These are phyloP conservation scores for Chrysanthemum makinoi DNA, from an alignment of 129 eudicot genomes.

Conservation along the genomic window DNA sequence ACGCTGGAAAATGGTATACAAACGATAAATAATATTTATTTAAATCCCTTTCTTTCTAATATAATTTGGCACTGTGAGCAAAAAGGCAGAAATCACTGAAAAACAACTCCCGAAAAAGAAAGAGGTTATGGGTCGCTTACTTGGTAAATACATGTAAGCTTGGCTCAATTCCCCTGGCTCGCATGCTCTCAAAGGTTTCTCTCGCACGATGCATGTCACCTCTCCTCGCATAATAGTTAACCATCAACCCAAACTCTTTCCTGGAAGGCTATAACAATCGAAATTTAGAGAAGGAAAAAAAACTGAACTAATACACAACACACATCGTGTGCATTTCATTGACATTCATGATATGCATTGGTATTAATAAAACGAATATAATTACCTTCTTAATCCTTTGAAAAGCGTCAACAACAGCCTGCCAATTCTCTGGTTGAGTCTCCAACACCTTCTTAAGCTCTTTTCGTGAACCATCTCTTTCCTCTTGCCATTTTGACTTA, in stretches of 20 bases:
- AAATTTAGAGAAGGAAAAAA: conserved; percentile 16
- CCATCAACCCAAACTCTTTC: conserved; percentile 87
- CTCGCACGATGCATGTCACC: conserved; percentile 98
- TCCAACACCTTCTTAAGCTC: conserved; percentile 65
- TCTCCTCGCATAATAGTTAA: conserved; percentile 88
- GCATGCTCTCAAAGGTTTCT: conserved; percentile 94
- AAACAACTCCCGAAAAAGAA: not conserved
- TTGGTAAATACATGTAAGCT: conserved; percentile 71
- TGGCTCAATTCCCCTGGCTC: conserved; percentile 97
- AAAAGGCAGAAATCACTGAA: not conserved
- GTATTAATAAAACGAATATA: conserved; percentile 8
- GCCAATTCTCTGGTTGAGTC: conserved; percentile 83
- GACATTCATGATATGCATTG: too few relatives aligned
- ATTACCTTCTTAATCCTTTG: conserved; percentile 82
- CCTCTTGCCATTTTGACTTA: conserved; percentile 80
- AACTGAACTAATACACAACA: not conserved
- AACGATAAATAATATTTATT: not conserved
- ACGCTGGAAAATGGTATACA: conserved; percentile 24
- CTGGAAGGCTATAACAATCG: conserved; percentile 81
- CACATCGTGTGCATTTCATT: too few relatives aligned
- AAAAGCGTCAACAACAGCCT: conserved; percentile 81
- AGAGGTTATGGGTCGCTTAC: conserved; percentile 36
- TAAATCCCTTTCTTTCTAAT: not conserved
- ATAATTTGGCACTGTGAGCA: not conserved
- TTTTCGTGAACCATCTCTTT: conserved; percentile 55